Evolutionary conservation across 164 flowering plant species (phyloP).

Genomic region (Platanus orientalis): DNA sequence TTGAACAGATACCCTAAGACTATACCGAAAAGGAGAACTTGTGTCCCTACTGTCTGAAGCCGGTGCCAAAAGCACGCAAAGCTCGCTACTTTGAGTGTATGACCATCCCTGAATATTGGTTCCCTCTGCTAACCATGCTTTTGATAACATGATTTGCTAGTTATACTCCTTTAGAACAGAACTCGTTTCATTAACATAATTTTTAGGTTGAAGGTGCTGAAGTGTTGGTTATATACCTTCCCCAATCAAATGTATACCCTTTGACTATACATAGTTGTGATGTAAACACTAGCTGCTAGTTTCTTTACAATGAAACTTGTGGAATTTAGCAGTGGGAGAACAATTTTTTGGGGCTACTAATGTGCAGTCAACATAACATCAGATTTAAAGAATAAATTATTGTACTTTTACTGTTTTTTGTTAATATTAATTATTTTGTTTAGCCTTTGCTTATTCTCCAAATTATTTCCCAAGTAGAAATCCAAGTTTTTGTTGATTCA

Average conservation of each 20-base stretch:
- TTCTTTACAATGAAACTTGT: neutral
- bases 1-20: constrained; percentile 68
- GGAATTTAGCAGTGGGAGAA: no score
- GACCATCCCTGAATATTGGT: neutral
- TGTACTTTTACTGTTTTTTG: no score
- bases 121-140: no score
- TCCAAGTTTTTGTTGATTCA: no score
- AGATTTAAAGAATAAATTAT: no score
- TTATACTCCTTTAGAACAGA: neutral
- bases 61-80: constrained; percentile 26
- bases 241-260: neutral
- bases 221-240: no score
- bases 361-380: no score
- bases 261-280: neutral
- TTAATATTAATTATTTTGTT: no score
- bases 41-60: constrained; percentile 60
- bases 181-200: neutral
- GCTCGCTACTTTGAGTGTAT: constrained; percentile 19
- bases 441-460: no score
- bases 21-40: constrained; percentile 70
- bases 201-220: neutral
- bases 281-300: neutral
- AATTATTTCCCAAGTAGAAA: no score
- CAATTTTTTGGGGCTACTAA: no score
- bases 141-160: neutral